Percentiles rank a stretch among this genome's conserved stretches.
Evolutionary conservation across 2,329 filamentous ascomycete species (phyloP).

Genomic region (Hirsutella thompsonii): DNA sequence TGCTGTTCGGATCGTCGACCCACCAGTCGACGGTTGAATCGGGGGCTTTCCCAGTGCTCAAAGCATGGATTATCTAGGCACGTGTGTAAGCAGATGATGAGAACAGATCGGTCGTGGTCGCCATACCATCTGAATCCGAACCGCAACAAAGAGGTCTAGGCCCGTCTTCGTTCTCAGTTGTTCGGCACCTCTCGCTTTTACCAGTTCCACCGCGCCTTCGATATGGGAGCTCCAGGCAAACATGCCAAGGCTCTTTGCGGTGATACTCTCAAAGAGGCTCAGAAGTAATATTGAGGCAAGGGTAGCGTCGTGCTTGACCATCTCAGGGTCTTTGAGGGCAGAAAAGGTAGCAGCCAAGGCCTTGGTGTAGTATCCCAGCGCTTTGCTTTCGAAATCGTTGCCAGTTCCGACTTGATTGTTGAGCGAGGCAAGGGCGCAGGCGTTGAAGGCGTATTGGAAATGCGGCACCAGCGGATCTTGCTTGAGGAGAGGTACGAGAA

Average conservation of each 20-base stretch:
- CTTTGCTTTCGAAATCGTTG: conserved; percentile 19
- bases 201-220: conserved; percentile 47
- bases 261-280: conserved; percentile 47
- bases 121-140: conserved; percentile 43
- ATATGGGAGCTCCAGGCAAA: conserved; percentile 48
- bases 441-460: conserved; percentile 42
- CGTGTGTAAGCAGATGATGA: background rate
- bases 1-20: conserved; percentile 35
- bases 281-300: conserved; percentile 45
- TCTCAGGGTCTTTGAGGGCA: conserved; percentile 35
- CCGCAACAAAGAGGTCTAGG: conserved; percentile 40
- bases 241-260: conserved; percentile 37
- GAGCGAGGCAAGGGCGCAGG: conserved; percentile 42
- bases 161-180: conserved; percentile 39
- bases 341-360: conserved; percentile 37
- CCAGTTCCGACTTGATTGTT: conserved; percentile 31
- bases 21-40: conserved; percentile 44
- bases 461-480: conserved; percentile 26
- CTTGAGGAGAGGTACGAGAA: conserved; percentile 40
- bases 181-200: conserved; percentile 40
- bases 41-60: conserved; percentile 37
- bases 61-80: conserved; percentile 38
- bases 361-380: conserved; percentile 37
- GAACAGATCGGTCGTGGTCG: background rate
- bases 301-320: conserved; percentile 38